Base-by-base conservation (phyloP, 768 basidiomycete species). In the Lentinus brumalis region DNA sequence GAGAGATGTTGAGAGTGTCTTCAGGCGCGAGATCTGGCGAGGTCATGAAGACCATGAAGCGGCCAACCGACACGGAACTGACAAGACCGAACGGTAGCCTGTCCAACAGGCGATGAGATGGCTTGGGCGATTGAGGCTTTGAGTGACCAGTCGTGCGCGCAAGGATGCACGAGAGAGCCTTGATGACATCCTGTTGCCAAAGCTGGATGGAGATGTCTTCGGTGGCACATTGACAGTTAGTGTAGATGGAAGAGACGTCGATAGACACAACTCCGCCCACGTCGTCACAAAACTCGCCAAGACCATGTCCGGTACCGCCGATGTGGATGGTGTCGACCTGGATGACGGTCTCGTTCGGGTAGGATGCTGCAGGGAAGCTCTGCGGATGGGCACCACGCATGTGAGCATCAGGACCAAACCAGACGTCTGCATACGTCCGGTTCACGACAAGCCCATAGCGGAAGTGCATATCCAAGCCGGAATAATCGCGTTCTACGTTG, bases 11-110 rank as follows among this genome's bases (percentile, higher is more conserved):
- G 56, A 83, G 72, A 41, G 82, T 81, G 56, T 89, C 89, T 0
- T 79, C 74, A 0, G 91, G 91, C 62, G 92, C 92, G 56, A 94
- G 80, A 70, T 96, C 95, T 39, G 82, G 83, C n/a, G 88, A 84
- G 7, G 91, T 90, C 53, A 94, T 70, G 58, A 91, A 86, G 10
- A 91, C 68, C 30, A 87, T 84, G 49, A 90, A 75, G 39, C 83
- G 83, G 1, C 80, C 82, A 46, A 95, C 63, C 0, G 90, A 81
- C 38, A 88, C 21, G 31, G 86, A 83, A 26, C 81, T 66, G 6
- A 80, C 77, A 32, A 88, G 63, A 1, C 92, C 91, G 11, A 77
- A 70, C 2, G 86, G 85, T 21, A 90, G 72, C 35, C 70, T 65
- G 52, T 78, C 76, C 35, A 81, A 70, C 5, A 77, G 68, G 32